Base-by-base conservation (phyloP, 768 basidiomycete species). In the Mycena amicta region DNA sequence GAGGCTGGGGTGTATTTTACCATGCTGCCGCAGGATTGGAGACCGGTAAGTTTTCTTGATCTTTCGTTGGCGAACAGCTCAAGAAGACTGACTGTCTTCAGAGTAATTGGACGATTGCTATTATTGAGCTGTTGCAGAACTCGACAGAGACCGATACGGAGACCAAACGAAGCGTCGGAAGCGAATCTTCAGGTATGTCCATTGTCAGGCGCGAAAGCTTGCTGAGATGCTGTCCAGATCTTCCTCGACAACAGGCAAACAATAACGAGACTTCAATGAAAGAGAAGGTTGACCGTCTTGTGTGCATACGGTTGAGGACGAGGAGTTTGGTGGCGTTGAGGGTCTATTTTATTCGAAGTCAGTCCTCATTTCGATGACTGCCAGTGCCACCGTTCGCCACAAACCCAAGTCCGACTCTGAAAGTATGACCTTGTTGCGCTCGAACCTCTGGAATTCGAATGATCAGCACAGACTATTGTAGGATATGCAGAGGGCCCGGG, bases 1-100 rank as follows among this genome's bases (percentile, higher is more conserved):
- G 95, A 97, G 67, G 94, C 95, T 12, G 95, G 94, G 22, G 84
- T 85, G 56, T 90, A 86, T 74, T 91, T 95, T 77, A 93, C n/a
- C n/a, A n/a, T n/a, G n/a, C n/a, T n/a, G n/a, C n/a, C n/a, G n/a
- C n/a, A n/a, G n/a, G n/a, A n/a, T n/a, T n/a, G n/a, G n/a, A n/a
- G n/a, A n/a, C n/a, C n/a, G n/a, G n/a, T 43, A 33, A 20, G 45
- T 25, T 41, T 41, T 53, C 33, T 47, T 50, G 49, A 28, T 33
- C 53, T 15, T 23, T 33, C 26, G n/a, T n/a, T n/a, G n/a, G n/a
- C n/a, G n/a, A n/a, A n/a, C n/a, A n/a, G n/a, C n/a, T n/a, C n/a
- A n/a, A n/a, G n/a, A n/a, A n/a, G n/a, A n/a, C n/a, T n/a, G n/a
- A n/a, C n/a, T n/a, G n/a, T n/a, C n/a, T n/a, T n/a, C n/a, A n/a